Evolutionary conservation across 805 yeast genomes (phyloP), one percentile per base, ranked within the genome.

Genomic region (Yarrowia divulgata): DNA sequence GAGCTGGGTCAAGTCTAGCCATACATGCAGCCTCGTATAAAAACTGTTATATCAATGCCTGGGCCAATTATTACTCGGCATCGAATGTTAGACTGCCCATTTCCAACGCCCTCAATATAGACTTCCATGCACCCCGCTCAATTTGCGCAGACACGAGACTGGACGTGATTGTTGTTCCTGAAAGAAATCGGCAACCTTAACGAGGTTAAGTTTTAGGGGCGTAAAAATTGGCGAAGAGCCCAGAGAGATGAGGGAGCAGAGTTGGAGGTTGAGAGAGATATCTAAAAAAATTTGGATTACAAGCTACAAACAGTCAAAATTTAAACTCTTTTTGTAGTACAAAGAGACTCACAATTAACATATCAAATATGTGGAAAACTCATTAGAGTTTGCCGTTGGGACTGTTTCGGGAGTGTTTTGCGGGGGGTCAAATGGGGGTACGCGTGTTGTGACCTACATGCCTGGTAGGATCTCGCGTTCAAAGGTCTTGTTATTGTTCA

Each of bases 141-240:
- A 49, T 9, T 16, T 49, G 54, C 54, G 54, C 39, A 49, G 54
- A 49, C 54, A 48, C 52, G 52, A 48, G 52, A 48, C 54, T 49
- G 54, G 54, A 49, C 39, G 54, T 49, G 54, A 49, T 32, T 49
- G 37, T n/a, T 49, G 39, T 49, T 32, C 54, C 54, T 49, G 54
- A 16, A 32, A 4, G 37, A 48, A 16, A 8, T 48, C 5, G 18
- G 35, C 52, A 48, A 48, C 52, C 13, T 48, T 49, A 49, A 16
- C 23, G 54, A 16, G 19, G 19, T 49, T 49, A 32, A 14, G 14
- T 9, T 49, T 49, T 49, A 6, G 2, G 35, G 14, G 9, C 0
- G 50, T 6, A 23, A 3, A 35, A 9, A 35, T 35, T 35, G 9
- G 12, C 4, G 16, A 39, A 10, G 42, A 10, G 6, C 6, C 16